phyloP scores from a whole-genome alignment of 179 eudicot genomes.

The Carnegiea gigantea region DNA sequence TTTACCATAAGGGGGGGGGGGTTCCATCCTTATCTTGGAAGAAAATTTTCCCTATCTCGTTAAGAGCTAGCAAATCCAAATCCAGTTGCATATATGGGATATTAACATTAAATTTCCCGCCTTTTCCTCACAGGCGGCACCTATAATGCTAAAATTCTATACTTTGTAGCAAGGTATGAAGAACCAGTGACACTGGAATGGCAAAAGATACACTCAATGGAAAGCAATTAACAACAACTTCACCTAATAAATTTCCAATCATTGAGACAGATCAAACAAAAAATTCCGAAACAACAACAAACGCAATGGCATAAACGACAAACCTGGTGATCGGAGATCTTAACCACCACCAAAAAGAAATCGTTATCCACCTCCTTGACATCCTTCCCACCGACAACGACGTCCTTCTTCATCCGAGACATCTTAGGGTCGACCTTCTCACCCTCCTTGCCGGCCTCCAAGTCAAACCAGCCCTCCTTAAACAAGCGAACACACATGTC shows the following conservation, averaged over 20 bases:
- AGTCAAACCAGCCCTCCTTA: conserved; percentile 91
- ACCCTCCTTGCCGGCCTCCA: conserved; percentile 45
- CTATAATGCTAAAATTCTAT: not conserved
- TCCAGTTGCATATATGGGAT: not conserved
- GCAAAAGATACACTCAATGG: not conserved
- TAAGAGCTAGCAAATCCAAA: not conserved
- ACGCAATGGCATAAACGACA: not conserved
- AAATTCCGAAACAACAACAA: not conserved
- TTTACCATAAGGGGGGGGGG: not conserved
- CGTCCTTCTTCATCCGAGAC: conserved; percentile 87
- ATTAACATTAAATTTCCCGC: not conserved
- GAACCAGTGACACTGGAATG: not conserved
- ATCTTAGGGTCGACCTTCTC: conserved; percentile 70
- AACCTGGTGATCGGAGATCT: conserved; percentile 88
- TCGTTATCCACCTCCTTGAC: conserved; percentile 86
- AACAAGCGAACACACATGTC: conserved; percentile 86
- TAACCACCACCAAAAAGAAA: conserved; percentile 88
- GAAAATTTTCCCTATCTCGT: not conserved
- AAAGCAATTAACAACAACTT: not conserved
- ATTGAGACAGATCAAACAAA: not conserved
- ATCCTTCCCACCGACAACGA: conserved; percentile 93
- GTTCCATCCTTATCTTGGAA: not conserved
- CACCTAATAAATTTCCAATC: not conserved
- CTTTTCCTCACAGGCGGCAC: not conserved
- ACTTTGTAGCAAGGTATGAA: not conserved